Evolutionary conservation across 2,329 filamentous ascomycete genomes (phyloP).

Genomic region (Cytospora leucostoma): DNA sequence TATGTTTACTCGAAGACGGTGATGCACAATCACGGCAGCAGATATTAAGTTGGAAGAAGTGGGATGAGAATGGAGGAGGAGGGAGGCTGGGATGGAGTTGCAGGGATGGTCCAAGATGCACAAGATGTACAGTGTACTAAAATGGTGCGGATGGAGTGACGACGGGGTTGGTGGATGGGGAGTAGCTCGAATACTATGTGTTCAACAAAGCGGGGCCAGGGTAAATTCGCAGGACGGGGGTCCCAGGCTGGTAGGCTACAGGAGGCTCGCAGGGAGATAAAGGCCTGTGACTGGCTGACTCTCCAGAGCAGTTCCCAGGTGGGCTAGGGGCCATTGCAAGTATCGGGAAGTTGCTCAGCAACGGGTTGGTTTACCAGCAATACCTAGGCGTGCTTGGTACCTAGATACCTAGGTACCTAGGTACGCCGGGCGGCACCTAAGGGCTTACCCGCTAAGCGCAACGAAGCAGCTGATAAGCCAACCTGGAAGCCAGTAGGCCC

Average conservation of each 20-base stretch:
- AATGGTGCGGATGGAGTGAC: too few species aligned
- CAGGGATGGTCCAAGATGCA: background rate
- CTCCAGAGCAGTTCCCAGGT: background rate
- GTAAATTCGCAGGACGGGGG: background rate
- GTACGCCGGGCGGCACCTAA: background rate
- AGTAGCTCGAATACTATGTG: too few species aligned
- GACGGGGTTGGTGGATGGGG: background rate
- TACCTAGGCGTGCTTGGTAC: too few species aligned
- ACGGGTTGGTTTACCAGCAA: too few species aligned
- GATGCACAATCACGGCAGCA: background rate
- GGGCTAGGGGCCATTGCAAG: too few species aligned
- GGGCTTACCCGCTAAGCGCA: too few species aligned
- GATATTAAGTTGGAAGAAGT: slow-evolving; percentile 1
- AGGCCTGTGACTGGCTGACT: background rate
- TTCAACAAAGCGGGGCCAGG: background rate
- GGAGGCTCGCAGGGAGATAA: background rate
- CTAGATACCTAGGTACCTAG: too few species aligned
- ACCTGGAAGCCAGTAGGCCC: too few species aligned
- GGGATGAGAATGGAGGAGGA: background rate
- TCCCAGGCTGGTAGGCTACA: background rate
- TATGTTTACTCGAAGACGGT: background rate
- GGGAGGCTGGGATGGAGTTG: slow-evolving; percentile 1
- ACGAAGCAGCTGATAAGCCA: too few species aligned
- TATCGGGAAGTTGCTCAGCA: too few species aligned
- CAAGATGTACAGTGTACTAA: background rate